A percentile compares a stretch with the other conserved stretches of the same genome.
phyloP scores from a whole-genome alignment of 2,329 filamentous ascomycete species.

The Epichloe sp. region DNA sequence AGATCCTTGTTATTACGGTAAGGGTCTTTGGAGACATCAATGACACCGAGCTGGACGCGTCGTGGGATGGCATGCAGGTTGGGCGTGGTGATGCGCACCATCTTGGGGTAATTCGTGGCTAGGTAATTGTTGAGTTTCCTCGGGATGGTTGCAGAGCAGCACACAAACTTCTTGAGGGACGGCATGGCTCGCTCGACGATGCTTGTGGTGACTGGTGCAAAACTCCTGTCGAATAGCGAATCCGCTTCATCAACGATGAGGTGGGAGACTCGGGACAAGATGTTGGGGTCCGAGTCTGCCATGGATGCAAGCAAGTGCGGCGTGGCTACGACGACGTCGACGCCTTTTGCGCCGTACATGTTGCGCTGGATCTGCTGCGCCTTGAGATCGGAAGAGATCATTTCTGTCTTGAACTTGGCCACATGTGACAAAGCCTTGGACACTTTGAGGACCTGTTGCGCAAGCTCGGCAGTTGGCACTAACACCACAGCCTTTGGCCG shows the following conservation, averaged over 20 bases:
- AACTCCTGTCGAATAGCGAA: conserved; percentile 87
- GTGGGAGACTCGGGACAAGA: conserved; percentile 82
- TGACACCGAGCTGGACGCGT: conserved; percentile 82
- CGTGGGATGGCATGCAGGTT: conserved; percentile 94
- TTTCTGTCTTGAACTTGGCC: conserved; percentile 73
- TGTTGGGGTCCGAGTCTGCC: conserved; percentile 77
- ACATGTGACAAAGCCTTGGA: conserved; percentile 74
- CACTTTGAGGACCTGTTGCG: conserved; percentile 70
- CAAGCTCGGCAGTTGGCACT: conserved; percentile 84
- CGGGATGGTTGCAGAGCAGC: conserved; percentile 95
- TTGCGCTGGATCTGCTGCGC: conserved; percentile 71
- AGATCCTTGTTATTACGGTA: conserved; percentile 88
- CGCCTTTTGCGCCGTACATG: conserved; percentile 65
- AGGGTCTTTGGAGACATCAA: conserved; percentile 84
- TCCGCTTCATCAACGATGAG: conserved; percentile 92
- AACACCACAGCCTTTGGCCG: conserved; percentile 75
- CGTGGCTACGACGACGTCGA: conserved; percentile 78
- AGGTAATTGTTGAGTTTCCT: conserved; percentile 76
- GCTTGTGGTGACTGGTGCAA: conserved; percentile 66
- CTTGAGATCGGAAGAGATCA: conserved; percentile 66
- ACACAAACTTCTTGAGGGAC: conserved; percentile 71
- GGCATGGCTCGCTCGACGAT: conserved; percentile 74
- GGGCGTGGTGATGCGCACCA: conserved; percentile 78
- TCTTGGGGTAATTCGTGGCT: conserved; percentile 67
- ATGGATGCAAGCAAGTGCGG: conserved; percentile 84